Evolutionary conservation across 495 filamentous ascomycete species (phyloP), one percentile per base, ranked within the genome.

Genomic region (Geoglossum glabrum): DNA sequence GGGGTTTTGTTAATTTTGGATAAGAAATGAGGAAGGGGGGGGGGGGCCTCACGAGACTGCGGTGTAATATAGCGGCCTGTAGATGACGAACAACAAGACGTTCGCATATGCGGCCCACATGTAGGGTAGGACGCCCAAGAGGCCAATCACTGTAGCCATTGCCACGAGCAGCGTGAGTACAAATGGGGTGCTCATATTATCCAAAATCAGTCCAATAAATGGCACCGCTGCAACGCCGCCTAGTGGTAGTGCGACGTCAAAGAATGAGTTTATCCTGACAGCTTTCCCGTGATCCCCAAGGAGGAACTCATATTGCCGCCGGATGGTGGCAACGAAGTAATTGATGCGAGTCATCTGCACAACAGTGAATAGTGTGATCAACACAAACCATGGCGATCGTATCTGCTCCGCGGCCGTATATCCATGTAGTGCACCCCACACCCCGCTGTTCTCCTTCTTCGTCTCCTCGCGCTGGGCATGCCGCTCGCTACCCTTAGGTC

Each of bases 321-420:
- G 80, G 60, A 98, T 80, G 1, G 92, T 92, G 0, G 92, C 89
- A 31, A 98, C 87, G 64, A 98, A 98, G 75, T 88, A 98, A 71
- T 97, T 97, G 68, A 96, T 95, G 19, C 90, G 80, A 0, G 84
- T 86, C 90, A 94, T 95, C 68, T 92, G 87, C 21, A 94, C 68
- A 25, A 92, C 76, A 0, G 92, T 95, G 69, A 96, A 96, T 1
- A 86, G 63, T 7, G 86, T 82, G 60, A 96, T 88, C 28, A 96
- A 73, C 26, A 85, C 69, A 63, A 95, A 98, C 90, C 90, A 98
- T 1, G 83, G 84, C 1, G 81, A 82, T 31, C 65, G 68, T 65
- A 98, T 85, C 70, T 98, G 92, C 55, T 83, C 69, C 15, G 73
- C 61, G 0, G 87, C 85, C 4, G 83, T 77, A 47, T 72, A 73